Evolutionary conservation across 768 basidiomycete species (phyloP), one percentile per base, ranked within the genome.

Genomic region (Suillus spraguei): DNA sequence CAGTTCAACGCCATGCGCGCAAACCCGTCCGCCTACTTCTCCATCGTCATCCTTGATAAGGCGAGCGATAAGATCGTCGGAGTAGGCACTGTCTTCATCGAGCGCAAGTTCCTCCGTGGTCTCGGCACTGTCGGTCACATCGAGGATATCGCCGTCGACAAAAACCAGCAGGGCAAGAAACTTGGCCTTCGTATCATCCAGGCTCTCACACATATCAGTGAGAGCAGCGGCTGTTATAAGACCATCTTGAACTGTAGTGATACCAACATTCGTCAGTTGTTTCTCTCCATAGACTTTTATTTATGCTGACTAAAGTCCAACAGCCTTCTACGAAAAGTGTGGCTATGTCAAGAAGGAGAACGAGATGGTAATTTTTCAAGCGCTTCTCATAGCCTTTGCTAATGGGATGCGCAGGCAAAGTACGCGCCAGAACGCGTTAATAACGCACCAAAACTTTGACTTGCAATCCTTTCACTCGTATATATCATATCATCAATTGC

Each of bases 261-360:
- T 65, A 82, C 83, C 60, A 99, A 99, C 69, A 90, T 95, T 66
- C 92, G 97, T 98, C 73, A 77, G 95, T 87, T 41, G 28, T 24
- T 50, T 49, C n/a, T 32, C 49, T 53, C 59, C 41, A 42, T 64
- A 33, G 54, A 2, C 33, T 20, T 59, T 55, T 7, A 16, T 54
- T 65, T 47, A 64, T 62, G n/a, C 44, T 64, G 28, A 41, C 20
- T 32, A 17, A 47, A 44, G 52, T 66, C 36, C 44, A 38, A 28
- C 72, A 97, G 96, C 92, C 10, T 99, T 99, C 80, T 99, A 99
- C 76, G 82, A 94, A 76, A 99, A 99, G 77, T 99, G 97, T 73
- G 97, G 97, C 24, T 97, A 80, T 71, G 82, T 85, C 76, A 90
- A 88, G 80, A 97, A 95, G 78, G 96, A 96, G 77, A 88, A 85